Evolutionary conservation across 1,284 basidiomycete species (phyloP).

Genomic region (Sutorius eximius): DNA sequence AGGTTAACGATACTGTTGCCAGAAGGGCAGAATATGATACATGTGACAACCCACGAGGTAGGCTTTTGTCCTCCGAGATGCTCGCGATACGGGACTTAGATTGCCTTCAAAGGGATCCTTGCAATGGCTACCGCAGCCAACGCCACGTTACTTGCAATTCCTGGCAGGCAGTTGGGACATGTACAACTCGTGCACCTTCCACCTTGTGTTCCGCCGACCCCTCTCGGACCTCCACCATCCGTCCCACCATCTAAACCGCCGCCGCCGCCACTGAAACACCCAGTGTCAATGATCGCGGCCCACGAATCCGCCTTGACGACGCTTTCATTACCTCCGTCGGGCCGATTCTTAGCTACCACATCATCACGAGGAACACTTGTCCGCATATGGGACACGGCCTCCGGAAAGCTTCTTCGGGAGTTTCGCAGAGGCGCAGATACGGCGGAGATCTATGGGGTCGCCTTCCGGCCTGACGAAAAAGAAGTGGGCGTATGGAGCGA

Average conservation of each 20-base stretch:
- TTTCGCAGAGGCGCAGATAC: slow-evolving; percentile 87
- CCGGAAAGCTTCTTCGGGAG: slow-evolving; percentile 78
- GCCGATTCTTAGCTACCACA: slow-evolving; percentile 82
- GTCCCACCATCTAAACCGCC: slow-evolving; percentile 49
- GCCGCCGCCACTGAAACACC: slow-evolving; percentile 57
- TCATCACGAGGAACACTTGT: slow-evolving; percentile 85
- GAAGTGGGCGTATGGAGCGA: slow-evolving; percentile 92
- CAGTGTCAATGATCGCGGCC: slow-evolving; percentile 82
- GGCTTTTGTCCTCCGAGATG: slow-evolving; percentile 26
- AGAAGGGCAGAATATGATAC: slow-evolving; percentile 87
- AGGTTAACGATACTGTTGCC: slow-evolving; percentile 60
- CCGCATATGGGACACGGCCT: slow-evolving; percentile 82
- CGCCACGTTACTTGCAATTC: slow-evolving; percentile 82
- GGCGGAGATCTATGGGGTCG: slow-evolving; percentile 89
- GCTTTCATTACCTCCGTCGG: slow-evolving; percentile 75
- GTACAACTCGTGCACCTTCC: slow-evolving; percentile 88
- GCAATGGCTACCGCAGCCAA: slow-evolving; percentile 77
- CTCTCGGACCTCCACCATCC: slow-evolving; percentile 33
- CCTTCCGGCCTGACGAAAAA: slow-evolving; percentile 73
- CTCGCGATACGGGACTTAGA: slow-evolving; percentile 9
- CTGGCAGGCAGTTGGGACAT: slow-evolving; percentile 87
- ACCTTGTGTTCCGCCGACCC: slow-evolving; percentile 54
- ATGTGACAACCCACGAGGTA: slow-evolving; percentile 83
- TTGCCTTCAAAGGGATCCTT: slow-evolving; percentile 64
- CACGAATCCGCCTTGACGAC: slow-evolving; percentile 81